Conservation (phyloP, 768 basidiomycete species). For the Lactifluus pinguis region DNA sequence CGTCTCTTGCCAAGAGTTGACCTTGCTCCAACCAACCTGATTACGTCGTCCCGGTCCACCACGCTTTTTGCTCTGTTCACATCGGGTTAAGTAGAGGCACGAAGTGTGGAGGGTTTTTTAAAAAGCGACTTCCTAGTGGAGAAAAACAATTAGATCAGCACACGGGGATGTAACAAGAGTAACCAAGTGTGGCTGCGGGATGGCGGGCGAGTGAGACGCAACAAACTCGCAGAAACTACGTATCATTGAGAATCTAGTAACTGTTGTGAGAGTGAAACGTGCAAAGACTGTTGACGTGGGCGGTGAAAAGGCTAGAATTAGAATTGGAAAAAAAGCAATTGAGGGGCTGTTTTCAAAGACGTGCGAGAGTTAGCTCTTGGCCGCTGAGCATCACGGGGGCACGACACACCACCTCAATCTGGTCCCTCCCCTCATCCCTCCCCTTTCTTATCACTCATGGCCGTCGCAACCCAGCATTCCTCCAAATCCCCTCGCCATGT, state of each 20-base stretch:
- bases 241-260: background rate
- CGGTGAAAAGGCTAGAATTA: too few relatives aligned
- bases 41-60: background rate
- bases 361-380: too few relatives aligned
- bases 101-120: background rate
- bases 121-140: background rate
- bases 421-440: too few relatives aligned
- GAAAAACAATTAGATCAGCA: background rate
- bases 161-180: too few relatives aligned
- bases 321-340: too few relatives aligned
- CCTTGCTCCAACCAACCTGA: background rate
- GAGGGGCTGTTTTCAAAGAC: too few relatives aligned
- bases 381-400: too few relatives aligned
- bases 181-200: too few relatives aligned
- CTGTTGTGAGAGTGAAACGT: background rate
- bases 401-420: too few relatives aligned
- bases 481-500: constrained; percentile 10
- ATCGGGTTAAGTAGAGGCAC: background rate
- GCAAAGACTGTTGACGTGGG: background rate
- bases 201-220: background rate
- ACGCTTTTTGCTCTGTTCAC: background rate
- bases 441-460: background rate
- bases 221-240: constrained; percentile 7
- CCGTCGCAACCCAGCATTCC: constrained; percentile 13
- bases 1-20: too few relatives aligned